phyloP scores from a whole-genome alignment of 768 basidiomycete species.

The Steccherinum ochraceum region DNA sequence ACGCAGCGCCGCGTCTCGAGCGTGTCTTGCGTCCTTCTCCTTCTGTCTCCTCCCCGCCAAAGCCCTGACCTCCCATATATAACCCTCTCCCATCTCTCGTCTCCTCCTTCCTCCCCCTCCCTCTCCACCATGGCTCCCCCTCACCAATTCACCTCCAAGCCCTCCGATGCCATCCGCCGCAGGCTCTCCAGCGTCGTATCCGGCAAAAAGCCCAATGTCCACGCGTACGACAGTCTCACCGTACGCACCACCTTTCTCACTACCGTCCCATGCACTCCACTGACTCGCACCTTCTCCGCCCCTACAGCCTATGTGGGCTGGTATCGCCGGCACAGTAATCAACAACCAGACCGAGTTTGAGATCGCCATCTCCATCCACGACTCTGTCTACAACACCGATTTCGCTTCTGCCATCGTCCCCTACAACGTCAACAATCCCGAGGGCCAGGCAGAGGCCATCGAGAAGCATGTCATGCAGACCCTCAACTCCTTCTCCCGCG shows the following conservation, averaged over 20 bases:
- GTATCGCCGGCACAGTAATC: slow-evolving; percentile 58
- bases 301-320: slow-evolving; percentile 82
- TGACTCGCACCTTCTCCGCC: slow-evolving; percentile 14
- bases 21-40: not conserved
- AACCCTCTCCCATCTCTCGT: slow-evolving; percentile 15
- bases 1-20: not conserved
- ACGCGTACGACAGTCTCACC: slow-evolving; percentile 55
- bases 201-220: slow-evolving; percentile 47
- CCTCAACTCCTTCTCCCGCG: slow-evolving; percentile 63
- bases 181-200: slow-evolving; percentile 57
- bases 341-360: slow-evolving; percentile 59
- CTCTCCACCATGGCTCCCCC: slow-evolving; percentile 44
- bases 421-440: slow-evolving; percentile 43
- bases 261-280: too few species aligned
- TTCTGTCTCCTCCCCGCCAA: not conserved
- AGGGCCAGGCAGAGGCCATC: slow-evolving; percentile 54
- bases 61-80: slow-evolving; percentile 17
- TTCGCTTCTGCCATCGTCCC: slow-evolving; percentile 55
- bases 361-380: slow-evolving; percentile 75
- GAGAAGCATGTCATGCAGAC: slow-evolving; percentile 58
- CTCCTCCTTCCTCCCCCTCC: slow-evolving; percentile 16
- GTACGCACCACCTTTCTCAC: slow-evolving; percentile 34
- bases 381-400: slow-evolving; percentile 81
- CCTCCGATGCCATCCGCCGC: slow-evolving; percentile 57
- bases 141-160: slow-evolving; percentile 52